Percentiles rank a stretch among this genome's conserved stretches.
phyloP scores from a whole-genome alignment of 768 basidiomycete genomes.

The Podaxis rugospora region DNA sequence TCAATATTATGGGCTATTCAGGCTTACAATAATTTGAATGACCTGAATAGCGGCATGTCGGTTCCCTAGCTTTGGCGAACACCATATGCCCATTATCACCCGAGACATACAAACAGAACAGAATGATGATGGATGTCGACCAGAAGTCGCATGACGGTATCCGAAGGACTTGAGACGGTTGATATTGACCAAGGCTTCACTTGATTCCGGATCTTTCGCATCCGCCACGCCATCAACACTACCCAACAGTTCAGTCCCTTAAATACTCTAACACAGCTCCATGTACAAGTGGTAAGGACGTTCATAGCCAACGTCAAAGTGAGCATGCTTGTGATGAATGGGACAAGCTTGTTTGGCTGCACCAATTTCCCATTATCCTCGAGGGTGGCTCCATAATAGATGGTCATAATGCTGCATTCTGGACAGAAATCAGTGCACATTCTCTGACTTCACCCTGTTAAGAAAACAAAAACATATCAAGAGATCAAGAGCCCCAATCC shows the following conservation, averaged over 20 bases:
- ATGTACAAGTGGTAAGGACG: conserved; percentile 32
- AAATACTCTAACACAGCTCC: background rate
- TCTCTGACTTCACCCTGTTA: background rate
- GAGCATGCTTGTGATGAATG: conserved; percentile 34
- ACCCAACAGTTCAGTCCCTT: background rate
- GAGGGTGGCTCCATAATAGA: conserved; percentile 28
- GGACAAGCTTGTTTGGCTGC: conserved; percentile 24
- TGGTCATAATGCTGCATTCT: conserved; percentile 31
- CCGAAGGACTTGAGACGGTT: conserved; percentile 21
- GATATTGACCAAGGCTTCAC: conserved; percentile 20
- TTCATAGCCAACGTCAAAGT: conserved; percentile 32
- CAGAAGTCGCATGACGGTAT: conserved; percentile 25
- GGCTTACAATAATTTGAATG: conserved; percentile 37
- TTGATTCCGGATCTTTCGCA: conserved; percentile 28
- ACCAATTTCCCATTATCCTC: conserved; percentile 21
- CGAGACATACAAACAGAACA: conserved; percentile 30
- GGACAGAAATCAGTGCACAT: background rate
- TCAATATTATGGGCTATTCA: background rate
- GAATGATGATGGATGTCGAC: conserved; percentile 29
- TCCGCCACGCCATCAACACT: conserved; percentile 34
- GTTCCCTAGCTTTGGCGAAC: conserved; percentile 12
- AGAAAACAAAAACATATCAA: conserved; percentile 16
- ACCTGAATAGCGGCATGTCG: conserved; percentile 20
- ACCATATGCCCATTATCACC: conserved; percentile 32
- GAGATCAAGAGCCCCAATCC: conserved; percentile 28